phyloP scores from a whole-genome alignment of 192 early-diverging fungal genomes.

The Dispira simplex region DNA sequence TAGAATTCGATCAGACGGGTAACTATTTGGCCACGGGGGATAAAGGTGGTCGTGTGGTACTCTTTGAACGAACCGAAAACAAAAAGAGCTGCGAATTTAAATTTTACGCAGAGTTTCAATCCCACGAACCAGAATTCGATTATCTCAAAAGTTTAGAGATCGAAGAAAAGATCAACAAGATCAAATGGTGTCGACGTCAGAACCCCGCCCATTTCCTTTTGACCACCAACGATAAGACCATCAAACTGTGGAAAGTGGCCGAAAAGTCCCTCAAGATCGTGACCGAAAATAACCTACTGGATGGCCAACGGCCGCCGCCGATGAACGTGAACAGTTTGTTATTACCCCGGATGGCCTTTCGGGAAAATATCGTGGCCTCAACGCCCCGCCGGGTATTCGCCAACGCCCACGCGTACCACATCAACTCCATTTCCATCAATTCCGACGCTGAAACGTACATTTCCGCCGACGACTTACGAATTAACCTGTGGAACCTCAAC shows the following conservation, averaged over 20 bases:
- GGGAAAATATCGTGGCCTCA: conserved; percentile 92
- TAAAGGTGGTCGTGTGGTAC: conserved; percentile 93
- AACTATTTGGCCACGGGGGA: conserved; percentile 97
- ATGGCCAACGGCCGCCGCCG: conserved; percentile 36
- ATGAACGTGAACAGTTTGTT: conserved; percentile 33
- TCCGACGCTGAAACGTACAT: conserved; percentile 97
- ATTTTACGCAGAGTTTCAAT: conserved; percentile 98
- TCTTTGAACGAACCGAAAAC: conserved; percentile 97
- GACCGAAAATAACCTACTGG: conserved; percentile 75
- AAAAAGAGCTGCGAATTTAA: conserved; percentile 99
- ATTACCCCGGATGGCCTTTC: conserved; percentile 78
- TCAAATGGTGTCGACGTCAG: conserved; percentile 94
- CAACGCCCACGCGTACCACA: conserved; percentile 98
- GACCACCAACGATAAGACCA: conserved; percentile 98
- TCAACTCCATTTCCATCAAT: conserved; percentile 99
- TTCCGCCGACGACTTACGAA: conserved; percentile 93
- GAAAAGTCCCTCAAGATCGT: conserved; percentile 95
- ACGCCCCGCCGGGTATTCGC: conserved; percentile 91
- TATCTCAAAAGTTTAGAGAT: conserved; percentile 99
- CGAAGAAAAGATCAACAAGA: conserved; percentile 99
- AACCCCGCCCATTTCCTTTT: conserved; percentile 93
- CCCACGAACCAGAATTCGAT: conserved; percentile 99
- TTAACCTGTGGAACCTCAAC: conserved; percentile 98
- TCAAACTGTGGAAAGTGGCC: conserved; percentile 99
- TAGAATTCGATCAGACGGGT: conserved; percentile 95